phyloP scores from a whole-genome alignment of 345 rosid genomes.

The Firmiana major region DNA sequence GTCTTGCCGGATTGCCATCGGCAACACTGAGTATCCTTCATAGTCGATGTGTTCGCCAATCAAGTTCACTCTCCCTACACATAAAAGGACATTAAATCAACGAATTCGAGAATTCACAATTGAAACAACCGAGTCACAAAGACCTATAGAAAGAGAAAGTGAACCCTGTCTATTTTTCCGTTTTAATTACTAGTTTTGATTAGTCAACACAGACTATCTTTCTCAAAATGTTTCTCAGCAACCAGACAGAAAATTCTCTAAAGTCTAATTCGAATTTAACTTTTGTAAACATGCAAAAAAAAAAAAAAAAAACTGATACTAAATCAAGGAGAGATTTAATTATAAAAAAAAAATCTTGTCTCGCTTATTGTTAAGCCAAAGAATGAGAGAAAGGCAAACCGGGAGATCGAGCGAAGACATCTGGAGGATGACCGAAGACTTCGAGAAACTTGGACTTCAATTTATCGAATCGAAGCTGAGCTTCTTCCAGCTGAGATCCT shows the following conservation, averaged over 20 bases:
- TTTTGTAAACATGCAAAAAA: not conserved
- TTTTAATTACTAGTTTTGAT: not conserved
- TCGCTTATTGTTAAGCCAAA: not conserved
- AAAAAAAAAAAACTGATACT: not conserved
- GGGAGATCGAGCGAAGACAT: slow-evolving; percentile 83
- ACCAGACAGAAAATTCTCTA: not conserved
- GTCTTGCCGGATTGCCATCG: slow-evolving; percentile 98
- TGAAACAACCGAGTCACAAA: not conserved
- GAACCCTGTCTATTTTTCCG: not conserved
- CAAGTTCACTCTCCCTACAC: slow-evolving; percentile 90
- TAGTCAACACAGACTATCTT: not conserved
- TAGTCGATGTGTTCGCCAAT: slow-evolving; percentile 98
- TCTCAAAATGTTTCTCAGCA: not conserved
- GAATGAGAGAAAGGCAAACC: slow-evolving; percentile 35
- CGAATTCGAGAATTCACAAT: not conserved
- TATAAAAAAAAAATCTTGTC: not conserved
- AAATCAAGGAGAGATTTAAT: not conserved
- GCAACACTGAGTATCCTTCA: slow-evolving; percentile 96
- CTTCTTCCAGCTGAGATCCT: slow-evolving; percentile 75
- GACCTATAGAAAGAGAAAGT: not conserved
- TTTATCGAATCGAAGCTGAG: slow-evolving; percentile 62
- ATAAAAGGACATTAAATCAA: not conserved
- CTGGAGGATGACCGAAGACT: slow-evolving; percentile 62
- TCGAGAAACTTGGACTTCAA: slow-evolving; percentile 57
- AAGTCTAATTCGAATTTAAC: not conserved